Conservation (phyloP, 2,329 filamentous ascomycete genomes). For the Myriosclerotinia duriaeana region DNA sequence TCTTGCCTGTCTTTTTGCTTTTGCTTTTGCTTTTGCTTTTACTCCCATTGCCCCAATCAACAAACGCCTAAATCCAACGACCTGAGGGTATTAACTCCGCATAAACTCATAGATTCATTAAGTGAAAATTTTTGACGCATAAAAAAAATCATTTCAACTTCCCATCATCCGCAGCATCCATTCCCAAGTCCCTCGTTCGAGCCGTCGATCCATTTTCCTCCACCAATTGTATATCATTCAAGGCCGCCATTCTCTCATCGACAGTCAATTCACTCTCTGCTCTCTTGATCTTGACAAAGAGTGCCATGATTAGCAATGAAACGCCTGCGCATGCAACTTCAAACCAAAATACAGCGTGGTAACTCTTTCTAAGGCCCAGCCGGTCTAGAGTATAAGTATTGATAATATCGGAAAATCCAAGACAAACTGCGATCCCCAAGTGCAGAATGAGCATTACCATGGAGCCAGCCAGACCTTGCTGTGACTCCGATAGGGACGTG, state of each 20-base stretch:
- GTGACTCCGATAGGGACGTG: slow-evolving; percentile 62
- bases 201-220: not conserved
- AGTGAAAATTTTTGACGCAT: not conserved
- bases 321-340: slow-evolving; percentile 55
- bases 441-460: slow-evolving; percentile 70
- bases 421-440: slow-evolving; percentile 68
- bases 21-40: not conserved
- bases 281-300: slow-evolving; percentile 53
- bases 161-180: slow-evolving; percentile 7
- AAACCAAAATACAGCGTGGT: slow-evolving; percentile 67
- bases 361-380: slow-evolving; percentile 52
- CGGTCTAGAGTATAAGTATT: slow-evolving; percentile 44
- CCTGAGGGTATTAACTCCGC: slow-evolving; percentile 14
- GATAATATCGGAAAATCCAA: slow-evolving; percentile 69
- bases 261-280: slow-evolving; percentile 58
- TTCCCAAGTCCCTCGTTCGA: not conserved
- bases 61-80: slow-evolving; percentile 18
- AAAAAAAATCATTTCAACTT: slow-evolving; percentile 9
- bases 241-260: slow-evolving; percentile 50
- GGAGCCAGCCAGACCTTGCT: slow-evolving; percentile 71
- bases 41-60: not conserved
- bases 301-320: slow-evolving; percentile 51
- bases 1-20: no score
- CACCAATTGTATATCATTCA: slow-evolving; percentile 21
- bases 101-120: slow-evolving; percentile 9